phyloP scores from a whole-genome alignment of 2,329 filamentous ascomycete genomes.

The Aspergillus aculeatus region DNA sequence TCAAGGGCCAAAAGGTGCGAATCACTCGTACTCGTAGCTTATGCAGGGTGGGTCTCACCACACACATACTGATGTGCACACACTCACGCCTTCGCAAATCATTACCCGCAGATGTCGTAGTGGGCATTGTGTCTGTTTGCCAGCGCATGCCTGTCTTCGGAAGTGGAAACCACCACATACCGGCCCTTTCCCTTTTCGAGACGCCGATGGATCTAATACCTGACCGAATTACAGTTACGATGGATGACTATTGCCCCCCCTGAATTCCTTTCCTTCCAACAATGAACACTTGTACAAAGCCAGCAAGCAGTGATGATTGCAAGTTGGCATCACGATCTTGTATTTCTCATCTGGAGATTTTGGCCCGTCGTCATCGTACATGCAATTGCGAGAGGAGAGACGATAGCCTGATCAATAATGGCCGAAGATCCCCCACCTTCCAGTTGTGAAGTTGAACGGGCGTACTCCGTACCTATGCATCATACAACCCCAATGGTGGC shows the following conservation, averaged over 20 bases:
- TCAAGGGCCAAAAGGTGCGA: conserved; percentile 19
- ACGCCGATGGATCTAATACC: background rate
- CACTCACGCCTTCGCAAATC: conserved; percentile 19
- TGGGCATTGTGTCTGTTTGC: conserved; percentile 17
- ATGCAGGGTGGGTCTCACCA: conserved; percentile 14
- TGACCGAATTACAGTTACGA: conserved; percentile 3
- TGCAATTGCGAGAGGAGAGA: conserved; percentile 1
- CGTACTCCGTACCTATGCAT: background rate
- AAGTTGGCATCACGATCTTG: background rate
- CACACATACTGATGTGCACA: background rate
- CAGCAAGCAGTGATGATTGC: background rate
- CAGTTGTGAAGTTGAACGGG: background rate
- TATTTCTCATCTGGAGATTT: background rate
- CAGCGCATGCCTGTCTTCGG: conserved; percentile 22
- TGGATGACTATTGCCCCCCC: background rate
- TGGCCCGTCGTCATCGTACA: background rate
- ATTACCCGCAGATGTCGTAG: conserved; percentile 21
- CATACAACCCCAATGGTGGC: background rate
- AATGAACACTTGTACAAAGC: conserved; percentile 5
- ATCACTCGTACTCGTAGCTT: conserved; percentile 12
- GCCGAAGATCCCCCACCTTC: background rate
- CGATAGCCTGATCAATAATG: background rate
- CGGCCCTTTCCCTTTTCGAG: conserved; percentile 3
- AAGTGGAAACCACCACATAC: conserved; percentile 19
- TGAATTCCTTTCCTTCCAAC: background rate